phyloP scores from a whole-genome alignment of 1,284 basidiomycete genomes.

The Tilletia walkeri region DNA sequence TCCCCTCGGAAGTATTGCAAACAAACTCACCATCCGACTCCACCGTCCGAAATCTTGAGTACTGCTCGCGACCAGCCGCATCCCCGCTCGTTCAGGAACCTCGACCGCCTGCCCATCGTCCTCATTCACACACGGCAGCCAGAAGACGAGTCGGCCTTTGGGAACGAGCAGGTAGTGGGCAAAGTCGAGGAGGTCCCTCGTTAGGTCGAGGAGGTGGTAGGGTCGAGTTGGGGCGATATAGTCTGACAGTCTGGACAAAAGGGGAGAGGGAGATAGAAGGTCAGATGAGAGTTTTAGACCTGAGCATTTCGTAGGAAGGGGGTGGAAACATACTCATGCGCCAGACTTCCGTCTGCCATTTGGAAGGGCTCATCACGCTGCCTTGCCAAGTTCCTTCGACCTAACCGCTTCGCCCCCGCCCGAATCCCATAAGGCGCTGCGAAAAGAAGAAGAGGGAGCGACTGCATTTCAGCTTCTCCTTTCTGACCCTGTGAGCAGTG shows the following conservation, averaged over 20 bases:
- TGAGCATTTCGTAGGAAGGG: too few species aligned
- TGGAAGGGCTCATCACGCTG: slow-evolving; percentile 48
- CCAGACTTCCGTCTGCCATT: slow-evolving; percentile 50
- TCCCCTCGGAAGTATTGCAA: too few species aligned
- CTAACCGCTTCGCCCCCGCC: slow-evolving; percentile 91
- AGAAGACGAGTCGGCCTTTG: slow-evolving; percentile 86
- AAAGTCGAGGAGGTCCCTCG: slow-evolving; percentile 75
- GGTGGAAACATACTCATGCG: slow-evolving; percentile 25
- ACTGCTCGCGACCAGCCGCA: slow-evolving; percentile 83
- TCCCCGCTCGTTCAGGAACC: slow-evolving; percentile 72
- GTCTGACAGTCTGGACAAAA: slow-evolving; percentile 34
- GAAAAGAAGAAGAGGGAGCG: slow-evolving; percentile 1
- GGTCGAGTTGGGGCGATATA: slow-evolving; percentile 72
- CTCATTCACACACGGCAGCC: slow-evolving; percentile 49
- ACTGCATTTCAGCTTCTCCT: not conserved
- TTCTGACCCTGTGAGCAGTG: not conserved
- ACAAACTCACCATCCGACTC: slow-evolving; percentile 84
- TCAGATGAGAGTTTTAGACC: slow-evolving; percentile 21
- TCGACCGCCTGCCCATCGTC: slow-evolving; percentile 53
- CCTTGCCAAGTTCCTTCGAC: slow-evolving; percentile 62
- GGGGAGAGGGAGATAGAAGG: not conserved
- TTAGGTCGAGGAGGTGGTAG: slow-evolving; percentile 85
- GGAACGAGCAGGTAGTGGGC: slow-evolving; percentile 81
- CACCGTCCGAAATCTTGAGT: slow-evolving; percentile 93
- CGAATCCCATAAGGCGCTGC: slow-evolving; percentile 75